A percentile compares a stretch with the other conserved stretches of the same genome.
phyloP scores from a whole-genome alignment of 805 yeast genomes.

The Starmerella floris region DNA sequence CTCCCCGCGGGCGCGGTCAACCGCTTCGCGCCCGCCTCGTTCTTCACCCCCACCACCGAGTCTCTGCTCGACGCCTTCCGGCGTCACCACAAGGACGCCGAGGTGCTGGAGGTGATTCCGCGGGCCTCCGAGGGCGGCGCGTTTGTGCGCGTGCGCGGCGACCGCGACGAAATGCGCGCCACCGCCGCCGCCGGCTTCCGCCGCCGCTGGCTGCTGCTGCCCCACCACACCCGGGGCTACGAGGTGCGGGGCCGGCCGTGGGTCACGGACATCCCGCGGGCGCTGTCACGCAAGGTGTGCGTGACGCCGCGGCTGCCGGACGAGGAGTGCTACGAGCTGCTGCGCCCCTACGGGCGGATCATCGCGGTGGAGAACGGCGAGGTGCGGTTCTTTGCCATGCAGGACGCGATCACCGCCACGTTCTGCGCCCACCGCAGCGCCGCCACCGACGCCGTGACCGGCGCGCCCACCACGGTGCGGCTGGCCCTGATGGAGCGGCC shows the following conservation, averaged over 20 bases:
- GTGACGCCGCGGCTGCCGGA: conserved; percentile 51
- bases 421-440: conserved; percentile 65
- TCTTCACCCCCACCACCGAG: conserved; percentile 12
- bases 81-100: conserved; percentile 20
- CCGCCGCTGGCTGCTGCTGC: conserved; percentile 9
- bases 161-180: conserved; percentile 27
- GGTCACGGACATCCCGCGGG: conserved; percentile 83
- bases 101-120: conserved; percentile 50
- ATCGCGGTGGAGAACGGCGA: conserved; percentile 28
- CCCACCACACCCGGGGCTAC: conserved; percentile 31
- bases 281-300: conserved; percentile 49
- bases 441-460: neutral
- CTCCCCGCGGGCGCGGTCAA: conserved; percentile 7
- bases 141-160: conserved; percentile 62
- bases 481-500: conserved; percentile 31
- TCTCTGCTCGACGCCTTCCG: neutral
- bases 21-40: conserved; percentile 6
- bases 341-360: conserved; percentile 79
- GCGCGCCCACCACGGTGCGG: conserved; percentile 32
- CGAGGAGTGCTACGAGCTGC: conserved; percentile 64
- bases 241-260: conserved; percentile 88
- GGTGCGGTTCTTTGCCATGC: conserved; percentile 41
- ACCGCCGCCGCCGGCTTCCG: conserved; percentile 4
- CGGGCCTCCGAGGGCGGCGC: conserved; percentile 86
- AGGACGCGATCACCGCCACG: conserved; percentile 73